Evolutionary conservation across 2,329 filamentous ascomycete species (phyloP), one percentile per base, ranked within the genome.

Genomic region (Rutstroemia sp.): DNA sequence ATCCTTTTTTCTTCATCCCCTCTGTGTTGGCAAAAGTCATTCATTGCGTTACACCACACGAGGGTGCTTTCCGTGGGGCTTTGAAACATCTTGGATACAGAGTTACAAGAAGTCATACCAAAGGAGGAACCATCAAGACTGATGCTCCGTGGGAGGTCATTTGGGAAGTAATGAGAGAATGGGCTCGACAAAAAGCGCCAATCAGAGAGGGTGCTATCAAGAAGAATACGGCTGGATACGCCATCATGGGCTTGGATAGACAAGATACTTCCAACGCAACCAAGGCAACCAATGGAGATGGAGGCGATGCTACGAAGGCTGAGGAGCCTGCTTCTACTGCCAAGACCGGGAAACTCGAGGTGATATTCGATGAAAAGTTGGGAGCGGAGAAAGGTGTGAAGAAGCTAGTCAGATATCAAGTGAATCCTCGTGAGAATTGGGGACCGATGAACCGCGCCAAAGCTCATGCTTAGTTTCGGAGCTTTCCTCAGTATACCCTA

Each of bases 121-220:
- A 91, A 63, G 81, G 89, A 0, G 92, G 92, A 25, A 94, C 89
- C 66, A 84, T 97, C 72, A 95, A 95, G 75, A 97, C 94, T 0
- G 84, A 97, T 71, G 94, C 94, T 14, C 89, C 92, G 0, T 99
- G 91, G 91, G 77, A 77, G 4, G 84, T 89, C 0, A 81, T 99
- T 48, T 97, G 94, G 92, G 88, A 95, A 69, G 76, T 97, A 27
- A 94, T 97, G 83, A 81, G 89, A 25, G 91, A 96, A 72, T 99
- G 91, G 90, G 82, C 88, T 14, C 81, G 86, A 23, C 90, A 95
- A 68, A 88, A 86, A 65, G 78, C 82, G 0, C 91, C 92, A 0
- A 78, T 95, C 57, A 95, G 88, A 68, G 81, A 85, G 38, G 81
- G 81, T 1, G 82, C 83, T 19, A 76, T 95, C 55, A 87, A 82